These are phyloP conservation scores for Canna indica DNA, from an alignment of 176 grass and related monocot genomes.

Conservation along the genomic window DNA sequence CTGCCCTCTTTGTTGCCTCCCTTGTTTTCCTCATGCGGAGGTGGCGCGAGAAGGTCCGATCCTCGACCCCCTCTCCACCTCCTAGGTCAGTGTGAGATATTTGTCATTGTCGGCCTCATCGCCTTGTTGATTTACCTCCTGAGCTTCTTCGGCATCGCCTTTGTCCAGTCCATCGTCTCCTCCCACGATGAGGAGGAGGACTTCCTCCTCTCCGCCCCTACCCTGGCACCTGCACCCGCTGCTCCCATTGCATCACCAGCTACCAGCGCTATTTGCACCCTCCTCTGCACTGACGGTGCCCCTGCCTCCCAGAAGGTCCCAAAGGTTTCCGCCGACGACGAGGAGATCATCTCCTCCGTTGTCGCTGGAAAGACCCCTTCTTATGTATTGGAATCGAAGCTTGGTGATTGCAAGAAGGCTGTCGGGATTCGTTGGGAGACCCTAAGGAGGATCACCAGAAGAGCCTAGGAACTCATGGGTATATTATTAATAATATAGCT, in stretches of 20 bases:
- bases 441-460: too few relatives aligned
- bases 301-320: constrained; percentile 43
- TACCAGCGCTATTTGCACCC: constrained; percentile 10
- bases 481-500: too few relatives aligned
- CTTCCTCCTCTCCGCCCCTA: not conserved
- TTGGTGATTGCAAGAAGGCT: too few relatives aligned
- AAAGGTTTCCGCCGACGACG: constrained; percentile 35
- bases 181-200: too few relatives aligned
- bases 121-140: constrained; percentile 93
- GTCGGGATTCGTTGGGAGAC: too few relatives aligned
- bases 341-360: constrained; percentile 59
- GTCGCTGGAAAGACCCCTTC: constrained; percentile 64
- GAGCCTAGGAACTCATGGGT: too few relatives aligned
- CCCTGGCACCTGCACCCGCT: not conserved
- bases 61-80: constrained; percentile 71
- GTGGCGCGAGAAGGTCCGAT: constrained; percentile 92
- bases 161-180: constrained; percentile 79
- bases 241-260: not conserved
- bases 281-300: constrained; percentile 42
- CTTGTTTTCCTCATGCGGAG: constrained; percentile 66
- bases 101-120: constrained; percentile 69
- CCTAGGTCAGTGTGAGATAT: constrained; percentile 53
- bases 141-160: constrained; percentile 95
- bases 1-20: constrained; percentile 58
- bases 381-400: constrained; percentile 74